Percentiles rank a stretch among this genome's conserved stretches.
These are phyloP conservation scores for Suillus sp. DNA, from an alignment of 768 basidiomycete genomes.

Conservation along the genomic window DNA sequence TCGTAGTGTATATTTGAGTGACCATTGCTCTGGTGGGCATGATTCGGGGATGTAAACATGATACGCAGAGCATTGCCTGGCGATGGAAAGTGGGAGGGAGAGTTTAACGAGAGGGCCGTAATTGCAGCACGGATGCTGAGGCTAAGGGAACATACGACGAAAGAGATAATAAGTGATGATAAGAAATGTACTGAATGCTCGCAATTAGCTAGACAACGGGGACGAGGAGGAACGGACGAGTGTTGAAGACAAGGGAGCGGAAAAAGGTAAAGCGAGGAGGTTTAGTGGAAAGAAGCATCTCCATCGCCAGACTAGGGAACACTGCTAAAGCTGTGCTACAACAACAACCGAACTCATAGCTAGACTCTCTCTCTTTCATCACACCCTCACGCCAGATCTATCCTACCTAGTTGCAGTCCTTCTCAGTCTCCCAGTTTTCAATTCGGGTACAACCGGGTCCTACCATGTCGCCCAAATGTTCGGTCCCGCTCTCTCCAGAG, in stretches of 20 bases:
- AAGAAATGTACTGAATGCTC: slow-evolving; percentile 7
- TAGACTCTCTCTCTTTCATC: not conserved
- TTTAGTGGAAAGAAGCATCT: slow-evolving; percentile 1
- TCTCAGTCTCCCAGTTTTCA: not conserved
- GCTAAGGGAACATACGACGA: slow-evolving; percentile 27
- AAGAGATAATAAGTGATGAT: slow-evolving; percentile 15
- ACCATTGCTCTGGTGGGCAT: slow-evolving; percentile 31
- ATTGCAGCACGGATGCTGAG: slow-evolving; percentile 15
- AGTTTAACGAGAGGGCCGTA: slow-evolving; percentile 22
- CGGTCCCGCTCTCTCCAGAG: slow-evolving; percentile 2
- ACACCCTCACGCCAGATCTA: too few relatives aligned
- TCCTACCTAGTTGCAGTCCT: too few relatives aligned
- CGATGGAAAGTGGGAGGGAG: slow-evolving; percentile 13
- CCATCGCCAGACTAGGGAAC: slow-evolving; percentile 1
- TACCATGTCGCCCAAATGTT: not conserved
- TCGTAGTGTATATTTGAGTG: slow-evolving; percentile 17
- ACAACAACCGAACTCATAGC: not conserved
- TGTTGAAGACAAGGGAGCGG: slow-evolving; percentile 1
- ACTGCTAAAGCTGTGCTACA: slow-evolving; percentile 10
- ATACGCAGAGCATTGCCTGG: slow-evolving; percentile 38
- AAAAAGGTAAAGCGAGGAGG: slow-evolving; percentile 10
- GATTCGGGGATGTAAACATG: slow-evolving; percentile 36
- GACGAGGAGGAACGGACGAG: not conserved
- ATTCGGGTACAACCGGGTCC: not conserved
- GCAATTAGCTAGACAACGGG: not conserved